These are phyloP conservation scores for Alternaria sp. DNA, from an alignment of 2,329 filamentous ascomycete species.

Conservation along the genomic window DNA sequence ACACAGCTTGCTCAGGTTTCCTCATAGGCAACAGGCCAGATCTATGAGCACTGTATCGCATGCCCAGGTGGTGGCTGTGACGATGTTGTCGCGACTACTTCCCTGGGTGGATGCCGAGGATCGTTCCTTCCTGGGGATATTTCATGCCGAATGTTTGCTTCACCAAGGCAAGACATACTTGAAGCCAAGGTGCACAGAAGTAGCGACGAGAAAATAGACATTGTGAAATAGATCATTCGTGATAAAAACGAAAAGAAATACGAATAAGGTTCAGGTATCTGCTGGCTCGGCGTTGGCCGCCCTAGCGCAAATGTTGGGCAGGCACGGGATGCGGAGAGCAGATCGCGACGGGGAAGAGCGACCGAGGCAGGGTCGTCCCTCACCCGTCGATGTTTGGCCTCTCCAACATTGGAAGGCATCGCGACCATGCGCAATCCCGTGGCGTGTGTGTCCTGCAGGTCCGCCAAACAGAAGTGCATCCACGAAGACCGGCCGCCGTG, in stretches of 20 bases:
- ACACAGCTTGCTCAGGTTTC: not conserved
- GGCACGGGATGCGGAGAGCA: constrained; percentile 7
- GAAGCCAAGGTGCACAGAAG: not conserved
- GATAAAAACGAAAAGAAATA: not conserved
- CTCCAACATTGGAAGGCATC: not conserved
- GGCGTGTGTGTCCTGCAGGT: constrained; percentile 48
- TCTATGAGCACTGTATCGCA: not conserved
- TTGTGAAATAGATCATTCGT: too few species aligned
- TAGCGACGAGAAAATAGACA: too few species aligned
- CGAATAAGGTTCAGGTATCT: not conserved
- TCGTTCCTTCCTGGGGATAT: not conserved
- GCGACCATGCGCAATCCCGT: constrained; percentile 48
- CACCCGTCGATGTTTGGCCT: not conserved
- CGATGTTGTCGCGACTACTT: not conserved
- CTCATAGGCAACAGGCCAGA: not conserved
- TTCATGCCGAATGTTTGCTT: not conserved
- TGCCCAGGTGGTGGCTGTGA: not conserved
- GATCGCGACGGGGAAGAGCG: constrained; percentile 1
- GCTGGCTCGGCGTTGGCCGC: not conserved
- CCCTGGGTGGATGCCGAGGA: not conserved
- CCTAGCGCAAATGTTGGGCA: not conserved
- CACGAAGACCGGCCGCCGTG: constrained; percentile 49
- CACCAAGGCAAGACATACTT: not conserved
- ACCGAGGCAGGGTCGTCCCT: not conserved
- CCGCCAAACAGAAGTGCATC: constrained; percentile 50